phyloP scores from a whole-genome alignment of 805 yeast genomes.

The Myxozyma vanderwaltii region DNA sequence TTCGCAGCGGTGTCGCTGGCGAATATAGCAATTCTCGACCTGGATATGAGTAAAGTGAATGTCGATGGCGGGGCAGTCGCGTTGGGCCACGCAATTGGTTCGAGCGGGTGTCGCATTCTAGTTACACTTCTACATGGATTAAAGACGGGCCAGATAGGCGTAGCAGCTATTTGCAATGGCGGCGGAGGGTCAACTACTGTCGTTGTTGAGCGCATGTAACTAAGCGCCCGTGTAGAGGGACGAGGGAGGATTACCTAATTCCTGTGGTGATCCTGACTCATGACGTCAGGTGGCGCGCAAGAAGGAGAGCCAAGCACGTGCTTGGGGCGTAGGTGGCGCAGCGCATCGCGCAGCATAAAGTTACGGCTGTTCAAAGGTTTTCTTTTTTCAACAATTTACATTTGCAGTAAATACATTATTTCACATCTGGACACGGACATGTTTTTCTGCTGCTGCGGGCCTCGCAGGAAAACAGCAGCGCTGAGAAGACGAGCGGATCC shows the following conservation, averaged over 20 bases:
- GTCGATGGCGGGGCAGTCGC: conserved; percentile 97
- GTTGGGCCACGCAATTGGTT: conserved; percentile 91
- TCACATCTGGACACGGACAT: too few species aligned
- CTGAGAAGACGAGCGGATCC: conserved; percentile 4
- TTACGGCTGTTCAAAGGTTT: too few species aligned
- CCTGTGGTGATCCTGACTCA: not conserved
- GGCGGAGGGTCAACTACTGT: conserved; percentile 98
- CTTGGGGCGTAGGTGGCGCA: not conserved
- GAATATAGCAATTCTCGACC: conserved; percentile 67
- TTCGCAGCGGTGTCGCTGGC: conserved; percentile 92
- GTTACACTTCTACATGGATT: conserved; percentile 50
- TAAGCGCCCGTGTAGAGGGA: too few species aligned
- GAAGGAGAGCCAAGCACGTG: too few species aligned
- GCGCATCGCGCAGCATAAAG: not conserved
- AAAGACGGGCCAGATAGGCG: conserved; percentile 79
- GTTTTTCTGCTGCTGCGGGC: conserved; percentile 9
- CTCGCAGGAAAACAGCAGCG: not conserved
- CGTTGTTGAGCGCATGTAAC: conserved; percentile 43
- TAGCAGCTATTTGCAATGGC: conserved; percentile 95
- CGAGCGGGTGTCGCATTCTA: conserved; percentile 89
- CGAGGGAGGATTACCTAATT: too few species aligned
- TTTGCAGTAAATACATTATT: too few species aligned
- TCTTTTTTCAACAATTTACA: too few species aligned
- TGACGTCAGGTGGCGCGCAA: conserved; percentile 12
- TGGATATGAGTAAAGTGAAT: conserved; percentile 70